Evolutionary conservation across 2,329 filamentous ascomycete genomes (phyloP).

Genomic region (Colletotrichum cordylinicola): DNA sequence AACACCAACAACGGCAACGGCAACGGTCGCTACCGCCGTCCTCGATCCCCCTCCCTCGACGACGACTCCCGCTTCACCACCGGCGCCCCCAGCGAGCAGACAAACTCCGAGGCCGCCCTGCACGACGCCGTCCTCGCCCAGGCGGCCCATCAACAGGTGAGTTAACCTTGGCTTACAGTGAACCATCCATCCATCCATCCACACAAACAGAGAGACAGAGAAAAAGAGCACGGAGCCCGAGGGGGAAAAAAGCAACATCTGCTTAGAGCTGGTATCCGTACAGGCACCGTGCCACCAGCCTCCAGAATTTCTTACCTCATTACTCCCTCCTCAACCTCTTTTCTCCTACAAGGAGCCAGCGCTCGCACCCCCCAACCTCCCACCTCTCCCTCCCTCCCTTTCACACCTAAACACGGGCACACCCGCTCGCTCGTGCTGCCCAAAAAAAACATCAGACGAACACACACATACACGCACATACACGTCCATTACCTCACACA

Average conservation of each 20-base stretch:
- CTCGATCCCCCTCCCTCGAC: constrained; percentile 18
- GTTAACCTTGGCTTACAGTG: not conserved
- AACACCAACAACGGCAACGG: not conserved
- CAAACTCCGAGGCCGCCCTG: constrained; percentile 8
- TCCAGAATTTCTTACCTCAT: not conserved
- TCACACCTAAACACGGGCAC: not conserved
- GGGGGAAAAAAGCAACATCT: not conserved
- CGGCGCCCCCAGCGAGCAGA: not conserved
- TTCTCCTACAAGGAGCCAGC: not conserved
- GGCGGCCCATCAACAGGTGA: constrained; percentile 14
- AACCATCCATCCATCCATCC: not conserved
- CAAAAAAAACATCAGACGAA: not conserved
- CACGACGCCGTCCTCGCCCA: constrained; percentile 22
- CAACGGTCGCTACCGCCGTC: constrained; percentile 16
- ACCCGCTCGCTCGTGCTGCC: not conserved
- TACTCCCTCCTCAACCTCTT: not conserved
- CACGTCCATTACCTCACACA: not conserved
- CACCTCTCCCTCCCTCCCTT: not conserved
- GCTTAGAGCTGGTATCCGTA: not conserved
- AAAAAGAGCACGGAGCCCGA: not conserved
- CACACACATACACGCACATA: not conserved
- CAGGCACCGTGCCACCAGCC: not conserved
- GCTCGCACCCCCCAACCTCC: not conserved
- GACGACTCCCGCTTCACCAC: constrained; percentile 20
- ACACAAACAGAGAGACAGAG: not conserved